phyloP scores from a whole-genome alignment of 495 filamentous ascomycete genomes.

The Aspergillus cavernicola region DNA sequence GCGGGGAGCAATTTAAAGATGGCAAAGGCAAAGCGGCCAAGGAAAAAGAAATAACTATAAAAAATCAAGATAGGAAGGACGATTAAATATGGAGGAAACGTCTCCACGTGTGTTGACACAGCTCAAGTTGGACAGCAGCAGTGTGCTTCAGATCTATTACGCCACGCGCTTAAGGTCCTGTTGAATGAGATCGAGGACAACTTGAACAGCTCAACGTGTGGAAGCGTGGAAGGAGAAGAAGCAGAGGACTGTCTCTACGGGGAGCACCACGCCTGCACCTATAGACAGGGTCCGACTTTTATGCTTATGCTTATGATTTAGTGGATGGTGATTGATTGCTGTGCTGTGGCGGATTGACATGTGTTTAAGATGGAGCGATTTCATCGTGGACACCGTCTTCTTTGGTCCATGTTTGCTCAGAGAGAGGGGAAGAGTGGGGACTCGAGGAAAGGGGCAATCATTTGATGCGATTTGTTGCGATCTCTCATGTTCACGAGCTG shows the following conservation, averaged over 20 bases:
- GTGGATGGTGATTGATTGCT: slow-evolving; percentile 1
- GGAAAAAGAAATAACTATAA: slow-evolving; percentile 5
- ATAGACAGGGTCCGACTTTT: background rate
- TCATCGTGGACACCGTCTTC: background rate
- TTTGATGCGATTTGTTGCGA: slow-evolving; percentile 3
- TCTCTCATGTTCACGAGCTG: background rate
- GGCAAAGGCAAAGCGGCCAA: background rate
- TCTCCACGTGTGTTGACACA: slow-evolving; percentile 9
- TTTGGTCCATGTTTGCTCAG: background rate
- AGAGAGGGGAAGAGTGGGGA: background rate
- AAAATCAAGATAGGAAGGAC: background rate
- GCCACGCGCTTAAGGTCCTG: no score
- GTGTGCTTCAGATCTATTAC: background rate
- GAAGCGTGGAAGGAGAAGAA: background rate
- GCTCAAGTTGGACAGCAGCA: background rate
- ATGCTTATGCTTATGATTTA: slow-evolving; percentile 3
- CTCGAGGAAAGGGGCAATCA: slow-evolving; percentile 6
- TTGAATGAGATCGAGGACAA: no score
- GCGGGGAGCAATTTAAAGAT: slow-evolving; percentile 3
- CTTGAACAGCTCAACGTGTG: background rate
- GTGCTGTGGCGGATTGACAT: slow-evolving; percentile 1
- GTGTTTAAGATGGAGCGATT: background rate
- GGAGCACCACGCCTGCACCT: background rate
- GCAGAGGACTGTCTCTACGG: background rate
- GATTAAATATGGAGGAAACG: slow-evolving; percentile 1